Evolutionary conservation across 2,329 filamentous ascomycete species (phyloP).

Genomic region (Cladosporium sp.): DNA sequence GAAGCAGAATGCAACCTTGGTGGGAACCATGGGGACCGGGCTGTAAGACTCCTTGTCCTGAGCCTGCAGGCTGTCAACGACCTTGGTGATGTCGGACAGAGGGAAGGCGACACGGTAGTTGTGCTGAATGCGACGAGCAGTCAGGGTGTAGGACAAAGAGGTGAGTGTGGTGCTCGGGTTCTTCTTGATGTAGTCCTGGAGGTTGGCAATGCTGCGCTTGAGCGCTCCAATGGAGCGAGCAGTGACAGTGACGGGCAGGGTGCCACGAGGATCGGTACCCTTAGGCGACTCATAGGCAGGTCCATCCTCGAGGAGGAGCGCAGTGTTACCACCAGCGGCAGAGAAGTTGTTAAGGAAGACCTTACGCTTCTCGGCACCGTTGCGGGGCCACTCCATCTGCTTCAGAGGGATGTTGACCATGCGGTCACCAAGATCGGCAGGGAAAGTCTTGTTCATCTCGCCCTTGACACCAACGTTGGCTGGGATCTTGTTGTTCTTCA

Average conservation of each 20-base stretch:
- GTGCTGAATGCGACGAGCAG: slow-evolving; percentile 56
- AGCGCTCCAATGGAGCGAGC: slow-evolving; percentile 55
- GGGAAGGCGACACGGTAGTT: slow-evolving; percentile 55
- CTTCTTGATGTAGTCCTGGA: slow-evolving; percentile 50
- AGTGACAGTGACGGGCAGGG: slow-evolving; percentile 53
- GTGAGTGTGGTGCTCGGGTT: slow-evolving; percentile 50
- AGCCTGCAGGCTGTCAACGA: slow-evolving; percentile 48
- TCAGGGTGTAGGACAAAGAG: slow-evolving; percentile 55
- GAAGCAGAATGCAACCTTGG: slow-evolving; percentile 55
- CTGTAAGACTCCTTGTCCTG: slow-evolving; percentile 55
- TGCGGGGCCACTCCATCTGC: slow-evolving; percentile 49
- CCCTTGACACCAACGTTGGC: slow-evolving; percentile 59
- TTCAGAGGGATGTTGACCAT: slow-evolving; percentile 55
- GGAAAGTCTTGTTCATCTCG: slow-evolving; percentile 58
- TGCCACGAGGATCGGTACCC: slow-evolving; percentile 48
- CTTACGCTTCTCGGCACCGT: slow-evolving; percentile 51
- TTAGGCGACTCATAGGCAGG: slow-evolving; percentile 46
- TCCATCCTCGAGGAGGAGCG: slow-evolving; percentile 55
- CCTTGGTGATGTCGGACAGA: slow-evolving; percentile 50
- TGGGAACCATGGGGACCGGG: slow-evolving; percentile 55
- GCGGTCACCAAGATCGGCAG: slow-evolving; percentile 54
- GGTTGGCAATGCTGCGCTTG: slow-evolving; percentile 53
- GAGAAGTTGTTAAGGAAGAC: slow-evolving; percentile 58
- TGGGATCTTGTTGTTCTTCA: slow-evolving; percentile 56
- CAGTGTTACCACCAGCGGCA: slow-evolving; percentile 57